Conservation (phyloP, 2,329 filamentous ascomycete genomes). For the Ascochyta lentis region DNA sequence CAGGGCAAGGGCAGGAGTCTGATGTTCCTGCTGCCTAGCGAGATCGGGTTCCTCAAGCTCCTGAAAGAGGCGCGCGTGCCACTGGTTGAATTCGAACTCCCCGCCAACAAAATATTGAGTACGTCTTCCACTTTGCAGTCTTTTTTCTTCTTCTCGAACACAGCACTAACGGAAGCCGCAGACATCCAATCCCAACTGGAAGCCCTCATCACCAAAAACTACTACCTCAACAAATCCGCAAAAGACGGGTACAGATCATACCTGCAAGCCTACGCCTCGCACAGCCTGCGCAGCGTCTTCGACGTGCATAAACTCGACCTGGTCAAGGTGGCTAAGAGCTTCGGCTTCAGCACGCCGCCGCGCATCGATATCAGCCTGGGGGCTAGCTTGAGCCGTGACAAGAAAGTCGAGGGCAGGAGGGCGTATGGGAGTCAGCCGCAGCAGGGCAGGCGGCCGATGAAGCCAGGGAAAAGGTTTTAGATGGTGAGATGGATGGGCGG, state of each 20-base stretch:
- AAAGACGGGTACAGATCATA: conserved; percentile 85
- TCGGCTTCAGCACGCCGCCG: conserved; percentile 79
- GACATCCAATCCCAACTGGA: conserved; percentile 79
- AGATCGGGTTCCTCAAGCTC: conserved; percentile 90
- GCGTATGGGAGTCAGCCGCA: conserved; percentile 81
- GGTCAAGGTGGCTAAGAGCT: conserved; percentile 82
- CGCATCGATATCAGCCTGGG: conserved; percentile 80
- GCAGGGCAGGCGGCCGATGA: conserved; percentile 61
- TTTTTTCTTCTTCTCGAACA: background rate
- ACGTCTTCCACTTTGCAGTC: conserved; percentile 2
- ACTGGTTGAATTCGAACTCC: conserved; percentile 95
- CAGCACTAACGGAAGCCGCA: conserved; percentile 7
- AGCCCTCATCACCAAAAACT: conserved; percentile 92
- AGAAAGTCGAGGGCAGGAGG: conserved; percentile 67
- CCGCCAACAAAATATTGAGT: conserved; percentile 81
- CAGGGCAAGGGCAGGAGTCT: conserved; percentile 85
- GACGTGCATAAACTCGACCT: conserved; percentile 83
- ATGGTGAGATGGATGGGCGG: background rate
- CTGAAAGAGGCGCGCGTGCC: conserved; percentile 91
- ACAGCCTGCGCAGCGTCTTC: conserved; percentile 81
- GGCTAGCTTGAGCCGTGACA: conserved; percentile 77
- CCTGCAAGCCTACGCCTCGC: conserved; percentile 91
- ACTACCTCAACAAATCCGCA: conserved; percentile 89
- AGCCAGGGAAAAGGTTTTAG: conserved; percentile 50
- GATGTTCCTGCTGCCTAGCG: conserved; percentile 90